Percentiles rank a stretch among this genome's conserved stretches.
Conservation (phyloP, 2,329 filamentous ascomycete species). For the Hypoxylon sp. region DNA sequence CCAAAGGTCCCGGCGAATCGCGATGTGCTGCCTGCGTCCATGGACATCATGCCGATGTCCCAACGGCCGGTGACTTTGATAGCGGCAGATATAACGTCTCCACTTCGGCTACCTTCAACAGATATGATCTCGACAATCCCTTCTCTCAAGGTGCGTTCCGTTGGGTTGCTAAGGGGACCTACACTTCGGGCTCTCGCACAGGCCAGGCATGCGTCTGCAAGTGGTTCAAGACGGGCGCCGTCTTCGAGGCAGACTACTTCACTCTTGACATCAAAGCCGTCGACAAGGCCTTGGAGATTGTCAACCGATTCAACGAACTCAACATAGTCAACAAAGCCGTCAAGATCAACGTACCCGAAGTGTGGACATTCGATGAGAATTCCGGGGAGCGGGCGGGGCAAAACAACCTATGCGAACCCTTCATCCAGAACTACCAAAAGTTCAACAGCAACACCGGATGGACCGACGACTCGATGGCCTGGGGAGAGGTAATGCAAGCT, state of each 20-base stretch:
- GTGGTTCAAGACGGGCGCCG: constrained; percentile 56
- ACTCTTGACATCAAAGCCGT: constrained; percentile 56
- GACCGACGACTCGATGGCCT: constrained; percentile 48
- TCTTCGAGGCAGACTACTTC: constrained; percentile 54
- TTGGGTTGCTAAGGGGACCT: constrained; percentile 50
- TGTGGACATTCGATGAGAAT: constrained; percentile 50
- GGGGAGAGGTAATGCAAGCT: constrained; percentile 58
- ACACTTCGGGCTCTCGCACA: constrained; percentile 49
- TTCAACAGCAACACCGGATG: constrained; percentile 62
- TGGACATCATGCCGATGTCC: constrained; percentile 37
- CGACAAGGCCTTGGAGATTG: constrained; percentile 54
- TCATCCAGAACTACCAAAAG: constrained; percentile 59
- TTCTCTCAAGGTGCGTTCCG: constrained; percentile 49
- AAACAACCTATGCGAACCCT: constrained; percentile 54
- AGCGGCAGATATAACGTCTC: constrained; percentile 50
- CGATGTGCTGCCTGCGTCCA: constrained; percentile 46
- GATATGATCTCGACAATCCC: constrained; percentile 35
- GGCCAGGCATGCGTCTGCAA: constrained; percentile 55
- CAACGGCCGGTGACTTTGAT: constrained; percentile 26
- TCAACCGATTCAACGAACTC: constrained; percentile 55
- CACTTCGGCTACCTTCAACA: not conserved
- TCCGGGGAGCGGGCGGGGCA: constrained; percentile 35
- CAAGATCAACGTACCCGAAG: constrained; percentile 54
- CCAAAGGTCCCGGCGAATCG: constrained; percentile 44
- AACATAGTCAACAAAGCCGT: constrained; percentile 51